A percentile compares a stretch with the other conserved stretches of the same genome.
Evolutionary conservation across 1,139 yeast genomes (phyloP).

Genomic region (Yamadazyma atlantica): DNA sequence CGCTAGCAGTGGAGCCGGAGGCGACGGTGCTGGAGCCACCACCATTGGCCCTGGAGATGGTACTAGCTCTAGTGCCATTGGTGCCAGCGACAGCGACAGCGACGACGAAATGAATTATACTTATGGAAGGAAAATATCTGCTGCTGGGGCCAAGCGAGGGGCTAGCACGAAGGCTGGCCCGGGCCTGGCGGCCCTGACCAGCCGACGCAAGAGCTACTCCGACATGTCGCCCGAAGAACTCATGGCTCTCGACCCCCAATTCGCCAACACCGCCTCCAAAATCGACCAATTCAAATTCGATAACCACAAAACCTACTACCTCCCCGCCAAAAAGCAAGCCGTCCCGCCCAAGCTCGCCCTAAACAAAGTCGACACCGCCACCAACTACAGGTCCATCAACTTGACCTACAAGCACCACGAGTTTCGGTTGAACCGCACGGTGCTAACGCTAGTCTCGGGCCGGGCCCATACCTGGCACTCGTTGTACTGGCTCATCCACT

Average conservation of each 20-base stretch:
- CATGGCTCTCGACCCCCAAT: conserved; percentile 60
- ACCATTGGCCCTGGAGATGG: too few species aligned
- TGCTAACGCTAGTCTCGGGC: conserved; percentile 40
- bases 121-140: not conserved
- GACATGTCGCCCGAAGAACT: conserved; percentile 68
- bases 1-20: conserved; percentile 17
- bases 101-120: conserved; percentile 1
- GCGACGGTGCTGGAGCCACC: too few species aligned
- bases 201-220: conserved; percentile 54
- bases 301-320: conserved; percentile 36
- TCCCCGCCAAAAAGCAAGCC: conserved; percentile 21
- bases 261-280: conserved; percentile 32
- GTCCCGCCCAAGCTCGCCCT: conserved; percentile 7
- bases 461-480: conserved; percentile 48
- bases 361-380: conserved; percentile 15
- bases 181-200: too few species aligned
- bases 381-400: conserved; percentile 41
- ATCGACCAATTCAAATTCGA: conserved; percentile 44
- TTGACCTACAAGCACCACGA: conserved; percentile 39
- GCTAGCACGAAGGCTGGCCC: too few species aligned
- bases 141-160: not conserved
- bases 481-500: conserved; percentile 31
- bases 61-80: too few species aligned
- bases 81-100: too few species aligned
- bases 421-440: conserved; percentile 28